Evolutionary conservation across 2,329 filamentous ascomycete genomes (phyloP), one percentile per base, ranked within the genome.

Genomic region (Ceratocystis variospora): DNA sequence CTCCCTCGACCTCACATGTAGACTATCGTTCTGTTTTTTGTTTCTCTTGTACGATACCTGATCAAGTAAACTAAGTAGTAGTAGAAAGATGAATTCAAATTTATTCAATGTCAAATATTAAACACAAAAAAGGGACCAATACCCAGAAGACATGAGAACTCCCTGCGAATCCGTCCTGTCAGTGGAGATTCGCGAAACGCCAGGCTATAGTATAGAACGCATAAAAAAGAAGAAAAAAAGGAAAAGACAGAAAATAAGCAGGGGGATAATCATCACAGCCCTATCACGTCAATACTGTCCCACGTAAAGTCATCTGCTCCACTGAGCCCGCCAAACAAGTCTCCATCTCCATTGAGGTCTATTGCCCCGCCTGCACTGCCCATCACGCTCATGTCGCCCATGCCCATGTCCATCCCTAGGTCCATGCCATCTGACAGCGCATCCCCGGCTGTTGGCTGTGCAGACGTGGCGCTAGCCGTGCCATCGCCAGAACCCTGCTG

Each of bases 391-490:
- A 66, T 64, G 48, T 68, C 66, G 5, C 59, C 66, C 44, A 67
- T 65, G 46, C 33, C 61, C 66, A 66, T 63, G 22, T 62, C 37
- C 44, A 66, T 53, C 19, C 59, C 41, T 12, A 67, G 63, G 19
- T 65, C 66, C 55, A 62, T 53, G 3, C 45, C 25, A 15, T 65
- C 53, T 78, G 0, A 76, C 78, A 1, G 75, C 77, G 68, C 75
- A n/a, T 76, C 75, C 61, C 79, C 77, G 12, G 72, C 22, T 41
- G 28, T 17, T 19, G 37, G 19, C 22, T 46, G 75, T 2, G 78
- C 78, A 0, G 76, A 41, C 12, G 37, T 78, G 1, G 75, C 77
- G 68, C 80, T 74, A 17, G 76, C 75, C 61, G 79, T 77, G 12
- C 72, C 10, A 22, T 22, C 15, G 25, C 12, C 37, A 12, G 28